These are phyloP conservation scores for Cunninghamia lanceolata DNA, from an alignment of 75 land plant species.

Conservation along the genomic window DNA sequence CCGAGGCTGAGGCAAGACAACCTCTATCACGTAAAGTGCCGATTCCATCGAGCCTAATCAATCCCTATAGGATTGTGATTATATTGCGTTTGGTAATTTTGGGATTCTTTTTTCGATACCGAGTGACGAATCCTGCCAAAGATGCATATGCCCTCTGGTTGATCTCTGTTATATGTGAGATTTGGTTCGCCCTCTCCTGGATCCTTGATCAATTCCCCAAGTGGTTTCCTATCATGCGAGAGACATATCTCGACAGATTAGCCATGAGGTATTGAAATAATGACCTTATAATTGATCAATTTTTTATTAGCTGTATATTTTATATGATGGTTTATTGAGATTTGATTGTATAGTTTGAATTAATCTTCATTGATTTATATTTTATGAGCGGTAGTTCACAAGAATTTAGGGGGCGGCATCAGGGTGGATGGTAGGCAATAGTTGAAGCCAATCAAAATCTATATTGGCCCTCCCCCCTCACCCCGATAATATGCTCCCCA, in stretches of 20 bases:
- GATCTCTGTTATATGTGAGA: slow-evolving; percentile 80
- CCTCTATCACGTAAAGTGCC: slow-evolving; percentile 77
- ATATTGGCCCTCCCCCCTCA: too few species aligned
- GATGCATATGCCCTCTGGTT: slow-evolving; percentile 84
- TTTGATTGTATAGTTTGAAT: too few species aligned
- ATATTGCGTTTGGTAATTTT: slow-evolving; percentile 68
- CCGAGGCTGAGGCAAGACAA: slow-evolving; percentile 83
- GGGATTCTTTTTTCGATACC: slow-evolving; percentile 75
- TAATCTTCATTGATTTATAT: too few species aligned
- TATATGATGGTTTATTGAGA: too few species aligned
- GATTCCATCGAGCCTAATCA: slow-evolving; percentile 65
- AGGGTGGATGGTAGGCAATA: too few species aligned
- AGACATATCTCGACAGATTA: slow-evolving; percentile 84
- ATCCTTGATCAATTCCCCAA: slow-evolving; percentile 93
- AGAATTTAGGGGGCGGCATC: too few species aligned
- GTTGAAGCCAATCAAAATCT: too few species aligned
- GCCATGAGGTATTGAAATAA: slow-evolving; percentile 25
- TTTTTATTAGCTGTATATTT: too few species aligned
- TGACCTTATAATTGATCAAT: too few species aligned
- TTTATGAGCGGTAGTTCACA: too few species aligned
- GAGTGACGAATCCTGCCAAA: slow-evolving; percentile 61
- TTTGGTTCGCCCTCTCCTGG: slow-evolving; percentile 95
- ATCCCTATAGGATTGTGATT: slow-evolving; percentile 84
- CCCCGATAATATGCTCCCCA: too few species aligned
- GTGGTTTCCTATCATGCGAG: slow-evolving; percentile 76